A percentile compares a stretch with the other conserved stretches of the same genome.
Conservation (phyloP, 306 rosid genomes). For the Biancaea sappan region DNA sequence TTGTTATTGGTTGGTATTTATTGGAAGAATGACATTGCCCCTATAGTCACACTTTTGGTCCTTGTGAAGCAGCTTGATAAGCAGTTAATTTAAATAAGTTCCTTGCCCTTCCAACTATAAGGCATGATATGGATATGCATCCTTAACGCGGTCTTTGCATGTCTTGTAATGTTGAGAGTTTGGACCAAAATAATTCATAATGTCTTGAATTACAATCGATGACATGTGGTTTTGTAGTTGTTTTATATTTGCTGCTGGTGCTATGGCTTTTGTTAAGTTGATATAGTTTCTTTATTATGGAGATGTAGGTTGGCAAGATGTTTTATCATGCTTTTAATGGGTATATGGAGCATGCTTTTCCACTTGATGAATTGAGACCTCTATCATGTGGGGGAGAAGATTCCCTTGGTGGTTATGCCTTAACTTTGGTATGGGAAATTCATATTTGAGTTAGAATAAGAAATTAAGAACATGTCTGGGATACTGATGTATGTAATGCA, state of each 20-base stretch:
- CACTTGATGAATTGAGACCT: slow-evolving; percentile 89
- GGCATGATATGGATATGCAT: background rate
- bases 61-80: background rate
- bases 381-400: slow-evolving; percentile 83
- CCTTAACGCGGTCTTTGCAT: background rate
- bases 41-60: too few species aligned
- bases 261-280: background rate
- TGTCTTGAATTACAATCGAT: background rate
- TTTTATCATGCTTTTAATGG: slow-evolving; percentile 96
- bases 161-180: background rate
- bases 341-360: slow-evolving; percentile 91
- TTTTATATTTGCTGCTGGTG: background rate
- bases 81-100: background rate
- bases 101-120: background rate
- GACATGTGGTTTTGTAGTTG: background rate
- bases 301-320: slow-evolving; percentile 74
- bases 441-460: background rate
- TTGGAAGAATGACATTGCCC: background rate
- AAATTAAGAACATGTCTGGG: background rate
- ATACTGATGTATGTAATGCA: background rate
- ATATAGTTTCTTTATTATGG: background rate
- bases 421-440: slow-evolving; percentile 70
- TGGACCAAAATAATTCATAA: background rate
- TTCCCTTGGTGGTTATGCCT: slow-evolving; percentile 90
- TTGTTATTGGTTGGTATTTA: background rate